Conservation (phyloP, 177 flowering plant genomes). For the Vitis hybrid region DNA sequence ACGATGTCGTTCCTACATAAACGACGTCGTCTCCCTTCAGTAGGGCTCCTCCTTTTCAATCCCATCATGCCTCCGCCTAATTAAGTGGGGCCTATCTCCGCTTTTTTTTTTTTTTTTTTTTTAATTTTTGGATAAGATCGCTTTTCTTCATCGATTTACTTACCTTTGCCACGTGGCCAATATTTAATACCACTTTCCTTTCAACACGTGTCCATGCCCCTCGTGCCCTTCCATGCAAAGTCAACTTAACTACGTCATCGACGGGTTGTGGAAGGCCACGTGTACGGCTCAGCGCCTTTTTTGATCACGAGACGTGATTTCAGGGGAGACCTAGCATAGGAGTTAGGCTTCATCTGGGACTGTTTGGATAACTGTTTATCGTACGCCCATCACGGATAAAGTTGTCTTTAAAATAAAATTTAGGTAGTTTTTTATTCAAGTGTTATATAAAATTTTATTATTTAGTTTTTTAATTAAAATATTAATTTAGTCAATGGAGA, state of each 20-base stretch:
- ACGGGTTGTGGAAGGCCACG: not conserved
- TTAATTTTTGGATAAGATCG: conserved; percentile 10
- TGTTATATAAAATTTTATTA: too few species aligned
- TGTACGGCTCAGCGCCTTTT: not conserved
- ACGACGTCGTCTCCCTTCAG: not conserved
- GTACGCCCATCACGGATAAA: too few species aligned
- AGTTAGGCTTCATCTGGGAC: not conserved
- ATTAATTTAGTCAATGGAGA: too few species aligned
- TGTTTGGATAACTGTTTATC: too few species aligned
- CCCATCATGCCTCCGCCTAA: not conserved
- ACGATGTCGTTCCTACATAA: not conserved
- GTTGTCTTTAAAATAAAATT: too few species aligned
- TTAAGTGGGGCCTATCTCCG: conserved; percentile 1
- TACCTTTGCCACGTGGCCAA: conserved; percentile 1
- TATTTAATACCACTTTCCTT: not conserved
- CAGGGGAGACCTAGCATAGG: not conserved
- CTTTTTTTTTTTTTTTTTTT: not conserved
- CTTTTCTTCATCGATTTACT: not conserved
- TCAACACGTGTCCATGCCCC: conserved; percentile 11
- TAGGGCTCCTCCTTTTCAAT: too few species aligned
- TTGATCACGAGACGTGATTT: conserved; percentile 1
- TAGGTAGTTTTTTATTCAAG: too few species aligned
- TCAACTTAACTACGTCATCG: conserved; percentile 17
- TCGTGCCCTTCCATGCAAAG: not conserved
- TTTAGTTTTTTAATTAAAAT: too few species aligned